Percentiles rank a stretch among this genome's conserved stretches.
phyloP scores from a whole-genome alignment of 2,329 filamentous ascomycete genomes.

The Cercospora brassicicola region DNA sequence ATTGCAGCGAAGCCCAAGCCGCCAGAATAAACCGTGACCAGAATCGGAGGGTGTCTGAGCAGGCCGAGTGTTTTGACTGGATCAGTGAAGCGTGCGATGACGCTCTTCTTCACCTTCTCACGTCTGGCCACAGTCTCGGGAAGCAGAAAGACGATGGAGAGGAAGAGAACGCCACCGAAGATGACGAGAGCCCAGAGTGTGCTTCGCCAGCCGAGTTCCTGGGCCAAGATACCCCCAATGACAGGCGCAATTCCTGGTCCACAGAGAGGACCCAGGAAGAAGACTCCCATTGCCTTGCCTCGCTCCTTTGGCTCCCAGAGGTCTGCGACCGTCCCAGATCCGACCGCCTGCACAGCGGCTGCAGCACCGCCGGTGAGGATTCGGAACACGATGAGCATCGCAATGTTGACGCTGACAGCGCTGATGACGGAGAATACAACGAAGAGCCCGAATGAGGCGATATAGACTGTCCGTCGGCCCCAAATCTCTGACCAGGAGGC shows the following conservation, averaged over 20 bases:
- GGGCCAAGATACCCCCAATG: conserved; percentile 68
- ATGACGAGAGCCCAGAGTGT: conserved; percentile 75
- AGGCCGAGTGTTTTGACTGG: conserved; percentile 69
- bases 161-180: conserved; percentile 61
- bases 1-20: conserved; percentile 72
- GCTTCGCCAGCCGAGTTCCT: conserved; percentile 69
- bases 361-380: conserved; percentile 72
- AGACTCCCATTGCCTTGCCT: conserved; percentile 76
- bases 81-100: conserved; percentile 57
- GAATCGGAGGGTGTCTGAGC: conserved; percentile 70
- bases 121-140: conserved; percentile 57
- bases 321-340: conserved; percentile 78
- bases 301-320: conserved; percentile 73
- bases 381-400: conserved; percentile 75
- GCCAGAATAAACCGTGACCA: conserved; percentile 70
- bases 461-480: conserved; percentile 75
- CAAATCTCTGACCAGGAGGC: not conserved
- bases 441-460: conserved; percentile 71
- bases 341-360: conserved; percentile 77
- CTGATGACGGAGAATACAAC: conserved; percentile 67
- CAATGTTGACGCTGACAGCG: conserved; percentile 67
- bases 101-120: conserved; percentile 33
- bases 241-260: conserved; percentile 75
- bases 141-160: conserved; percentile 60
- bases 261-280: conserved; percentile 74